A percentile compares a stretch with the other conserved stretches of the same genome.
Evolutionary conservation across 108 stramenopile genomes (phyloP).

Genomic region (Pseudonitzschia pungens): DNA sequence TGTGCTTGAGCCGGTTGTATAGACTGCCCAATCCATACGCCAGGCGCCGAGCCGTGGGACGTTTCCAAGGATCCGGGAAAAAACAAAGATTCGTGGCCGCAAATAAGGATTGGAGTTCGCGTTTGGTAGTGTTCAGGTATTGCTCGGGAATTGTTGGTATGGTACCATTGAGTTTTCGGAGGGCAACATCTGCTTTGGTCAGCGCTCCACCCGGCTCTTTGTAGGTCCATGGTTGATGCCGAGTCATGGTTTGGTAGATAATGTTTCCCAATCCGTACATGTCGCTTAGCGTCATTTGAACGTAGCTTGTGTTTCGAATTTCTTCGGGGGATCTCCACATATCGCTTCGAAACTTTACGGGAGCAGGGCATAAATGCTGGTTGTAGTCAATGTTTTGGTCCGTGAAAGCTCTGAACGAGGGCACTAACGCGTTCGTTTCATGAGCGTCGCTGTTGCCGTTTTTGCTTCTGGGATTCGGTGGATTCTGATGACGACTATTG

Average conservation of each 20-base stretch:
- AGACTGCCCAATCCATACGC: constrained; percentile 29
- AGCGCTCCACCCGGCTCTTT: constrained; percentile 40
- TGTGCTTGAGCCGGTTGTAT: constrained; percentile 28
- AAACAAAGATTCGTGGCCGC: constrained; percentile 39
- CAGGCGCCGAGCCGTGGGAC: constrained; percentile 41
- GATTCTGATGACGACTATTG: not conserved
- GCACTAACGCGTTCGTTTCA: too few species aligned
- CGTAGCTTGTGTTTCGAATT: constrained; percentile 44
- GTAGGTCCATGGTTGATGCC: constrained; percentile 30
- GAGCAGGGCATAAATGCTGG: constrained; percentile 34
- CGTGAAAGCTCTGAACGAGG: not conserved
- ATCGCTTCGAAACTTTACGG: constrained; percentile 40
- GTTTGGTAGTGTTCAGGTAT: constrained; percentile 29
- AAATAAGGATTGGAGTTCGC: constrained; percentile 28
- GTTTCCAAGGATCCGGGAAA: constrained; percentile 28
- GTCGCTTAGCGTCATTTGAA: constrained; percentile 59
- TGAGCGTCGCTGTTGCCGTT: not conserved
- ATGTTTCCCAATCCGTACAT: constrained; percentile 76
- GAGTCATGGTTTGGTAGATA: constrained; percentile 56
- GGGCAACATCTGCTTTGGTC: constrained; percentile 26
- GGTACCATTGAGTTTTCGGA: constrained; percentile 33
- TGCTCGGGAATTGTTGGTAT: constrained; percentile 39
- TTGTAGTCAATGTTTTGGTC: not conserved
- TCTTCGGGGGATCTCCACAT: constrained; percentile 66
- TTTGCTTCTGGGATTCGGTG: constrained; percentile 3